Evolutionary conservation across 148 eudicot species (phyloP), one percentile per base, ranked within the genome.

Genomic region (Vaccinium macrocarpon): DNA sequence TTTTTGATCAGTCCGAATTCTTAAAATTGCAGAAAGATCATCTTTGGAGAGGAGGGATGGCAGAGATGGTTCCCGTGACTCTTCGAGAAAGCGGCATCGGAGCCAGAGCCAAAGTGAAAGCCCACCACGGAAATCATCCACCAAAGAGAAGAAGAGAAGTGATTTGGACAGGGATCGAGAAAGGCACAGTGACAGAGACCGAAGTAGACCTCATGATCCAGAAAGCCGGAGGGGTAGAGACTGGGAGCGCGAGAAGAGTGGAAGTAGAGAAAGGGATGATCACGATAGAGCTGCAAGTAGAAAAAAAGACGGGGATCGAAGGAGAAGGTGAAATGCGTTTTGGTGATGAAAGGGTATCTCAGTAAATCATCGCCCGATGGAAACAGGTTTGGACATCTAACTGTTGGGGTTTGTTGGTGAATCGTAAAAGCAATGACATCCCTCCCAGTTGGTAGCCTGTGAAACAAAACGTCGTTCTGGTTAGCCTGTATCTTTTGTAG

Each of bases 71-170:
- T 85, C 84, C 11, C 91, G 89, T 19, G 94, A 95, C 21, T 87
- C 89, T 79, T 88, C 92, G 15, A 90, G 92, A 73, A 94, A 92
- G 89, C 91, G 95, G 46, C 91, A 89, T 66, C 88, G 95, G 61
- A 93, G 94, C 85, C 88, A 85, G 80, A 91, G 95, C 83, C 81
- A 84, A 86, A 93, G 98, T 68, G 83, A 86, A 73, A 95, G 97
- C 90, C 95, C 97, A 51, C 91, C 74, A 18, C 84, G 89, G 53
- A 92, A 92, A 86, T 91, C 90, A 82, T 84, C 88, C 6, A 90
- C 84, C 81, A 87, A 87, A 86, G 91, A 88, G 56, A 74, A 87
- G 70, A 91, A 83, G 76, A 90, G 87, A 72, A 85, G 14, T 74
- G 92, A 90, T 55, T 77, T 53, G 6, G 88, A 86, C 64, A 85